Base-by-base conservation (phyloP, 2,329 filamentous ascomycete genomes). In the Hypoxylon sp. region DNA sequence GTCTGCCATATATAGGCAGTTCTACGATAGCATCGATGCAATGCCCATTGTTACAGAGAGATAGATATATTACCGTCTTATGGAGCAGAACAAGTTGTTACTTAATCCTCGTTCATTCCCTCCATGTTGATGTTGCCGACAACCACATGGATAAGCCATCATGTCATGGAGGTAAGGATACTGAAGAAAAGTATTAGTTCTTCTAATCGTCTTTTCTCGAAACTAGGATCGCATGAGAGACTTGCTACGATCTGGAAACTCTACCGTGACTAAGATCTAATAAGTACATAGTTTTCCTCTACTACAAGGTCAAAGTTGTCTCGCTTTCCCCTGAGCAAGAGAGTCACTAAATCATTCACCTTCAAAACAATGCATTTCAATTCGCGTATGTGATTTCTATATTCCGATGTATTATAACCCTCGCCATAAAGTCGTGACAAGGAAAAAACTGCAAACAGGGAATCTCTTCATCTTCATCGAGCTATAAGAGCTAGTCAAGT, bases 401-500 rank as follows among this genome's bases (percentile, higher is more conserved):
- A 75, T 76, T 71, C 72, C 72, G 67, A 60, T 74, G 70, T 73
- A 79, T 78, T 78, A 78, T 74, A 72, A 75, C 75, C 76, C 74
- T 77, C 70, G 76, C 78, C 77, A 64, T 78, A 70, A 77, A 76
- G 71, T 78, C 78, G 74, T 79, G 71, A 76, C 67, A 74, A 74
- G 72, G 69, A 74, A 72, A 73, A 63, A 65, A 72, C 70, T 65
- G 70, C 67, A 63, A 72, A 72, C 60, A 72, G 57, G 71, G 63
- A 73, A 72, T 68, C 57, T 68, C 63, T 68, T 69, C 63, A 59
- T 73, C 65, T 69, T 70, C 68, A 68, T 73, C 68, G 65, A 69
- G 64, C 67, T 68, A 64, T 68, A 59, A 65, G 64, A 58, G 51
- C 56, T 60, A 66, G 67, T 64, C 65, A 64, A 64, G 55, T 52